These are phyloP conservation scores for Neoboletus subvelutipes DNA, from an alignment of 768 basidiomycete species.

Conservation along the genomic window DNA sequence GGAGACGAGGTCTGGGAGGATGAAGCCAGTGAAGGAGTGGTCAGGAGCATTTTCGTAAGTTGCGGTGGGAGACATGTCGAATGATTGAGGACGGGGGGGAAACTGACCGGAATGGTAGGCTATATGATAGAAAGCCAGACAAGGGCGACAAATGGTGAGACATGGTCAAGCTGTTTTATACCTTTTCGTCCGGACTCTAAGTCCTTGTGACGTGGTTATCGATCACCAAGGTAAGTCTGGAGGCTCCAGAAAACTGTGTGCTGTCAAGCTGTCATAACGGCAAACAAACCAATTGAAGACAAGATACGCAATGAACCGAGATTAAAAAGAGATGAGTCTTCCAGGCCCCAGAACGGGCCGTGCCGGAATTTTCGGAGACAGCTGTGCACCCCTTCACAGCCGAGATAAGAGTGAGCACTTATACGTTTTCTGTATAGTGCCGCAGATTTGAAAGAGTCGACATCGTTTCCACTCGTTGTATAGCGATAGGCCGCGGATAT, in stretches of 20 bases:
- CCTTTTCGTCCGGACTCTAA: constrained; percentile 13
- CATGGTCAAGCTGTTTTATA: constrained; percentile 28
- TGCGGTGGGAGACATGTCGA: constrained; percentile 28
- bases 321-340: not conserved
- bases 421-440: not conserved
- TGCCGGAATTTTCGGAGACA: not conserved
- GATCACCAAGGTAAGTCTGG: constrained; percentile 1
- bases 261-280: constrained; percentile 10
- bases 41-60: constrained; percentile 14
- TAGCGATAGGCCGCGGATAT: constrained; percentile 7
- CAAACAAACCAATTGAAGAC: not conserved
- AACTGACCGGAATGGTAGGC: not conserved
- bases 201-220: constrained; percentile 1
- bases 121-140: constrained; percentile 20
- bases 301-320: constrained; percentile 1
- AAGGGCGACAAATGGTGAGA: constrained; percentile 19
- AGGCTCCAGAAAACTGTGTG: not conserved
- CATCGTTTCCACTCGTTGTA: not conserved
- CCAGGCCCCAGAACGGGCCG: not conserved
- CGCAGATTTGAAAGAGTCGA: not conserved
- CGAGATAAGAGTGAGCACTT: not conserved
- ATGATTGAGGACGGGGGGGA: not conserved
- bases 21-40: constrained; percentile 25
- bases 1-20: constrained; percentile 42
- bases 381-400: not conserved